Base-by-base conservation (phyloP, 768 basidiomycete genomes). In the Solioccasus polychromus region DNA sequence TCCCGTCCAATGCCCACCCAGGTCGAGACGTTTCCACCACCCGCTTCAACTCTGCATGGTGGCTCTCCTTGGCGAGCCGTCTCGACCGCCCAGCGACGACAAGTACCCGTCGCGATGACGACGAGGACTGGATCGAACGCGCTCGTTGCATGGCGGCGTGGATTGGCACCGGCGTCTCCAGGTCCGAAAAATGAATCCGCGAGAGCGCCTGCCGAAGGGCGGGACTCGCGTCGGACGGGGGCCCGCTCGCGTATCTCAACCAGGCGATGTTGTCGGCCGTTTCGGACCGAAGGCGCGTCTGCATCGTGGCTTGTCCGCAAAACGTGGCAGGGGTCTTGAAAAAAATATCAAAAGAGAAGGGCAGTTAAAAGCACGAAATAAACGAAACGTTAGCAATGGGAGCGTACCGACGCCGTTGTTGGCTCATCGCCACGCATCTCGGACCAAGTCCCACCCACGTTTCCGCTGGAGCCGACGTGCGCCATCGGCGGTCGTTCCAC, bases 211-310 rank as follows among this genome's bases (percentile, higher is more conserved):
- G 45, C 2, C 56, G 52, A 9, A 67, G 40, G 1, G 45, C 8
- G 4, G 51, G 4, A 53, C 37, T 32, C 8, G 31, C 2, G 49
- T 24, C 8, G 0, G 25, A 17, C 0, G 67, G 63, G 8, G 68
- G n/a, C n/a, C n/a, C n/a, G n/a, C n/a, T 48, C 1, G 80, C 74
- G 57, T 83, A 92, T 40, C 72, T 77, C 1, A 68, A 67, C 90
- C 92, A 94, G 1, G 75, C 63, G 39, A 92, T 70, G 51, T 82
- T 80, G 60, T 97, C 94, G 0, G 92, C 92, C 1, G 86, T 90
- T 44, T 89, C 85, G 1, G 88, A 92, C 48, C 85, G 83, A 50
- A 95, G 55, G 5, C 76, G 76, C 19, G 74, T 80, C 51, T 85
- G 78, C 0, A 86, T 86, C 37, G 74, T 79, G 3, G 69, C 67